phyloP scores from a whole-genome alignment of 176 grass and related monocot species.

The Pharus latifolius region DNA sequence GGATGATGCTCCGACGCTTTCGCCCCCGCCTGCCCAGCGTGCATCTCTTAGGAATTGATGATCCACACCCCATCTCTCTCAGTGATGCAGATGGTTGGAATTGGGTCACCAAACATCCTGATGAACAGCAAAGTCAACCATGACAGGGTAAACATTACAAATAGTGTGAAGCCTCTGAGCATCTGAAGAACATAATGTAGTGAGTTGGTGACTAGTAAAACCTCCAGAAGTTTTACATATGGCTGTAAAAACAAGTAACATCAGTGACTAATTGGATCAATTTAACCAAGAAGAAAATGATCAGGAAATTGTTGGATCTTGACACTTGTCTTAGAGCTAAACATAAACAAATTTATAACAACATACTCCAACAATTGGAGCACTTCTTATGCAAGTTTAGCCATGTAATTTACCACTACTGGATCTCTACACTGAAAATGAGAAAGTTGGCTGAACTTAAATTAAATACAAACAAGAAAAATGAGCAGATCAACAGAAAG shows the following conservation, averaged over 20 bases:
- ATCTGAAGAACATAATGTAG: not conserved
- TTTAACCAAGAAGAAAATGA: not conserved
- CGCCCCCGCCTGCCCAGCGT: conserved; percentile 8
- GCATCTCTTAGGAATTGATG: conserved; percentile 51
- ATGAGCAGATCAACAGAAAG: not conserved
- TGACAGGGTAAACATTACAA: no score
- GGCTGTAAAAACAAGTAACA: not conserved
- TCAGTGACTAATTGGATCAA: not conserved
- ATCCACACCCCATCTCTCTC: conserved; percentile 65
- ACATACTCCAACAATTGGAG: not conserved
- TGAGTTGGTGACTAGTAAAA: no score
- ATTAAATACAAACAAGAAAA: not conserved
- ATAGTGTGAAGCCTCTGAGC: no score
- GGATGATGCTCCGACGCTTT: conserved; percentile 51
- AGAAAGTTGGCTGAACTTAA: not conserved
- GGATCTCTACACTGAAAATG: conserved; percentile 1
- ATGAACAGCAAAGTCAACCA: not conserved
- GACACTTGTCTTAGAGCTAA: not conserved
- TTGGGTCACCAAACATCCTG: conserved; percentile 14
- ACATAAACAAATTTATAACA: not conserved
- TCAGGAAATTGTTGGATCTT: conserved; percentile 2
- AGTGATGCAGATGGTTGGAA: not conserved
- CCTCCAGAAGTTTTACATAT: no score
- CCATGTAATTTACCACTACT: not conserved
- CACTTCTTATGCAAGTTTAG: not conserved